Evolutionary conservation across 108 stramenopile species (phyloP), one percentile per base, ranked within the genome.

Genomic region (Cyclotella kingstonii): DNA sequence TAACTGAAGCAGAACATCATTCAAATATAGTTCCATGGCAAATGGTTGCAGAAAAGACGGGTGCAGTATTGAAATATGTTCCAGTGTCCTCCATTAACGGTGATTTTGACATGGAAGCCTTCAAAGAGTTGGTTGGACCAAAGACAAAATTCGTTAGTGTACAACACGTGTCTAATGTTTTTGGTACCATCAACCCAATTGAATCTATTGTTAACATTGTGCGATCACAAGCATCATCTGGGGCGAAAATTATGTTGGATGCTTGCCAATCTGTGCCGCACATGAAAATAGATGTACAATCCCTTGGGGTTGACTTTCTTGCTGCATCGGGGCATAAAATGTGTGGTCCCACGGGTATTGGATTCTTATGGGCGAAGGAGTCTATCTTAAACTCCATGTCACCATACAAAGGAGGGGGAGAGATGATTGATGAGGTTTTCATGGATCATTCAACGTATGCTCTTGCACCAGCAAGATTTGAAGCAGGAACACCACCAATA

Each of bases 251-350:
- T 29, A 52, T 96, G 19, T 62, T 98, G 46, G 97, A 98, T 73
- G 97, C 95, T 11, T 96, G 97, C 51, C 97, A 98, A 81, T 88
- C 91, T 23, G 68, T 97, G 10, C 96, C 96, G 0, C 96, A 99
- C 59, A 83, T 91, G 71, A 60, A 57, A 1, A 89, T 99, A 12
- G 84, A 97, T 60, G 95, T 98, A 1, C 85, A 85, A 70, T 71
- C 72, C 15, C 63, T 95, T 12, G 90, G 87, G n/a, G 86, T 93
- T 15, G 98, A 99, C 73, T 95, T 97, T 63, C 44, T 98, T 28
- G 96, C 94, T 15, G 77, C 93, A 11, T 96, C 95, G 18, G 97
- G 97, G 14, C 99, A 99, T 70, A 99, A 99, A 81, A 94, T 96
- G 81, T 96, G 95, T 49, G 97, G 92, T 6, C 97, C 99, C 6